These are phyloP conservation scores for Trichoderma pleuroti DNA, from an alignment of 2,329 filamentous ascomycete species.

Conservation along the genomic window DNA sequence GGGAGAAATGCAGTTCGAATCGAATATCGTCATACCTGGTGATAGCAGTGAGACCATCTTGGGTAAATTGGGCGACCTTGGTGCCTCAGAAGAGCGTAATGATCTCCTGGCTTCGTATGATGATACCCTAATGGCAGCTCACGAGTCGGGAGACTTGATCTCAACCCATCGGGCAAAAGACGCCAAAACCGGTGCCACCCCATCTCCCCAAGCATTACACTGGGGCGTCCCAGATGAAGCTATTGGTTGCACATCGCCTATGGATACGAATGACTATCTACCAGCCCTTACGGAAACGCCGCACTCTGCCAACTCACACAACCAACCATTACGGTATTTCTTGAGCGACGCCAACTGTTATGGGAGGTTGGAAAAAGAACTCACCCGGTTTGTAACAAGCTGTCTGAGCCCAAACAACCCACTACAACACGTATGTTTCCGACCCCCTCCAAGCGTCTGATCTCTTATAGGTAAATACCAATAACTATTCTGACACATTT, in stretches of 20 bases:
- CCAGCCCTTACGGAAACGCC: not conserved
- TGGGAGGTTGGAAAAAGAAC: slow-evolving; percentile 1
- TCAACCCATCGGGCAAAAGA: not conserved
- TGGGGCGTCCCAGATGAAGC: not conserved
- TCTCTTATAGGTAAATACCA: not conserved
- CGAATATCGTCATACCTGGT: not conserved
- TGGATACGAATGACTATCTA: not conserved
- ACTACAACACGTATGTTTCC: not conserved
- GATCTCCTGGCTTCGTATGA: not conserved
- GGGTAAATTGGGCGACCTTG: not conserved
- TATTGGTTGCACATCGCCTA: not conserved
- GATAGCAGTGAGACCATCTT: not conserved
- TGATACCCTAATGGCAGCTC: not conserved
- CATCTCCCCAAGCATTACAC: not conserved
- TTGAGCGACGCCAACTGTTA: slow-evolving; percentile 13
- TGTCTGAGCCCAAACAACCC: slow-evolving; percentile 7
- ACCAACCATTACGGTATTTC: not conserved
- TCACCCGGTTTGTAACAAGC: slow-evolving; percentile 9
- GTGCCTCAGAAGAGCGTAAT: not conserved
- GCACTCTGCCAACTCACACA: not conserved
- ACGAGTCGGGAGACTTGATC: not conserved
- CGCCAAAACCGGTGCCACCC: not conserved
- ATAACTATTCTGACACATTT: not conserved
- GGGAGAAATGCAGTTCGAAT: not conserved
- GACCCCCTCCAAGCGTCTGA: too few relatives aligned